Conservation (phyloP, 768 basidiomycete genomes). For the Tylopilus cervinicoccineus region DNA sequence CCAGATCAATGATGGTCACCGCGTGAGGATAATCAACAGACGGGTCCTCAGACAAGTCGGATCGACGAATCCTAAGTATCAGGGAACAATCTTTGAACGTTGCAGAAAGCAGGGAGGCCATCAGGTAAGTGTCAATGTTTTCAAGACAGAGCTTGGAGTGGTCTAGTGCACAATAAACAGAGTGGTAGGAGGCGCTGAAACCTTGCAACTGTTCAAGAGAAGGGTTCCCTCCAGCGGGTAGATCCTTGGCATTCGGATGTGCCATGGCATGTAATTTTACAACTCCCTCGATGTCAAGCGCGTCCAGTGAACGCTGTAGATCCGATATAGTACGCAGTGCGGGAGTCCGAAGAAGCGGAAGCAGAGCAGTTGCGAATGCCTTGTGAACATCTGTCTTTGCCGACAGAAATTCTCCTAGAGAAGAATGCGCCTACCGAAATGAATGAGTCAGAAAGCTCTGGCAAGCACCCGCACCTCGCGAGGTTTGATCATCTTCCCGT, state of each 20-base stretch:
- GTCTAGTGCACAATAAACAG: constrained; percentile 31
- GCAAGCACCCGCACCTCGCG: constrained; percentile 44
- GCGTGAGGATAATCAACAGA: constrained; percentile 30
- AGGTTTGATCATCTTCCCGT: constrained; percentile 58
- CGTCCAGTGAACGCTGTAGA: constrained; percentile 75
- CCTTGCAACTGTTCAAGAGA: constrained; percentile 58
- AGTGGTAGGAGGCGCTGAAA: constrained; percentile 55
- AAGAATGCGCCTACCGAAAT: constrained; percentile 4
- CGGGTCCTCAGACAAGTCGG: constrained; percentile 16
- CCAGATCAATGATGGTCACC: constrained; percentile 81
- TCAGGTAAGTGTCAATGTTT: constrained; percentile 56
- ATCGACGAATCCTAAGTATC: constrained; percentile 38
- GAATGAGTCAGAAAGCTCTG: background rate
- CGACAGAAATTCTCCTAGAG: constrained; percentile 15
- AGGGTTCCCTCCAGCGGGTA: constrained; percentile 45
- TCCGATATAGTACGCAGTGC: constrained; percentile 50
- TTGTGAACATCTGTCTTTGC: constrained; percentile 38
- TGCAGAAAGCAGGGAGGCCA: constrained; percentile 83
- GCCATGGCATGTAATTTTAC: constrained; percentile 35
- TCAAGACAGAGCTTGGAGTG: constrained; percentile 37
- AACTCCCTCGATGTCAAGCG: constrained; percentile 83
- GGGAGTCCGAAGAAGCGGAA: constrained; percentile 43
- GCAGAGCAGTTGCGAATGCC: constrained; percentile 47
- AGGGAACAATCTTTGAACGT: constrained; percentile 97
- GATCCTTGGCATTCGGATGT: constrained; percentile 1